Percentiles rank a stretch among this genome's conserved stretches.
Evolutionary conservation across 1,139 yeast species (phyloP).

Genomic region (Saccharomyces pastorianus): DNA sequence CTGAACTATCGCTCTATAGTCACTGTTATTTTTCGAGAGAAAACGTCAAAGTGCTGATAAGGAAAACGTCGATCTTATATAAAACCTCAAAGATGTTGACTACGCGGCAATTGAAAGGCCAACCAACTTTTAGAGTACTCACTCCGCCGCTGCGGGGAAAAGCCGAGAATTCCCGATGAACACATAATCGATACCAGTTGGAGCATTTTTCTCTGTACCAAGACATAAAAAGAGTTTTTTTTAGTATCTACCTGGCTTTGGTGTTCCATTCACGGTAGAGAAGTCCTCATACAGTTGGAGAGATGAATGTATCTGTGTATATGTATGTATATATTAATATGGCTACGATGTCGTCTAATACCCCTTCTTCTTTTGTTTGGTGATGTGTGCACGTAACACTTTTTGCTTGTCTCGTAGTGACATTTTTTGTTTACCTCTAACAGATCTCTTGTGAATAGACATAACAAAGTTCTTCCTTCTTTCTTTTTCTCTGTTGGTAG

Average conservation of each 20-base stretch:
- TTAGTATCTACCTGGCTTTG: neutral
- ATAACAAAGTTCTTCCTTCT: conserved; percentile 97
- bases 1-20: neutral
- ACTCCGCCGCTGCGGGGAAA: neutral
- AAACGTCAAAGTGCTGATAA: neutral
- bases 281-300: neutral
- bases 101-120: neutral
- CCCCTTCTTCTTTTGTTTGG: conserved; percentile 84
- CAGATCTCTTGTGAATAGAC: conserved; percentile 93
- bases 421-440: conserved; percentile 86
- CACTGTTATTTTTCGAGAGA: neutral
- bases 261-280: neutral
- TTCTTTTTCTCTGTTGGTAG: conserved; percentile 92
- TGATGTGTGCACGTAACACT: conserved; percentile 74
- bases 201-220: neutral
- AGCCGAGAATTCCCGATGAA: neutral
- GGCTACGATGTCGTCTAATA: conserved; percentile 26
- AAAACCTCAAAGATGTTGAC: neutral
- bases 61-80: neutral
- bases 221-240: neutral
- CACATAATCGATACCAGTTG: neutral
- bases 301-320: neutral
- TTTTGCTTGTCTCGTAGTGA: conserved; percentile 87
- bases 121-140: neutral
- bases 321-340: neutral